Percentiles rank a stretch among this genome's conserved stretches.
Conservation (phyloP, 139 green algal species). For the Picochlorum costavermella region DNA sequence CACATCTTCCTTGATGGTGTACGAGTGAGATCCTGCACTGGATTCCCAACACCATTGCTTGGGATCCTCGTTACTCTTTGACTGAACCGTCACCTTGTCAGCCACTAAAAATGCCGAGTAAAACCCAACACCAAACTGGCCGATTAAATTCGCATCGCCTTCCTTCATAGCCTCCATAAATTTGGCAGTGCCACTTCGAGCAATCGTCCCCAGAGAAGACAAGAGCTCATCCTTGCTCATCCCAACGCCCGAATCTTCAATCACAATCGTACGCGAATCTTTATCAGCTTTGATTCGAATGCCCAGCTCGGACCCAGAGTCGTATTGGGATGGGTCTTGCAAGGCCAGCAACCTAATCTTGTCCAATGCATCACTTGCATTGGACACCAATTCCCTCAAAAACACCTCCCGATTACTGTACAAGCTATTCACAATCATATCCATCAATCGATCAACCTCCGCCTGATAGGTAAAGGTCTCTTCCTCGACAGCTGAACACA, state of each 20-base stretch:
- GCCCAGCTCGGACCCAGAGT: constrained; percentile 60
- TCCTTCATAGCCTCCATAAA: constrained; percentile 95
- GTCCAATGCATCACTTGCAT: constrained; percentile 92
- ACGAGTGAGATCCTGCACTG: constrained; percentile 73
- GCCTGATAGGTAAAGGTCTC: constrained; percentile 47
- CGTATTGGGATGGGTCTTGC: constrained; percentile 20
- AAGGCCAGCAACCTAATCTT: constrained; percentile 53
- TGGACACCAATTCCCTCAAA: constrained; percentile 85
- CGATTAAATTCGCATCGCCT: constrained; percentile 84
- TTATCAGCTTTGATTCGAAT: constrained; percentile 83
- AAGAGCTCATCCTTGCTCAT: constrained; percentile 93
- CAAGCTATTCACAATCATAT: constrained; percentile 98
- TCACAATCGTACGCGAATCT: constrained; percentile 76
- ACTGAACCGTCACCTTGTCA: constrained; percentile 73
- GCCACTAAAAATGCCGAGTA: constrained; percentile 93
- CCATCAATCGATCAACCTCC: constrained; percentile 89
- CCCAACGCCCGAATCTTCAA: constrained; percentile 92
- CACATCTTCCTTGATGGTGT: constrained; percentile 53
- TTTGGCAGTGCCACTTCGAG: constrained; percentile 88
- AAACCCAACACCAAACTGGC: constrained; percentile 97
- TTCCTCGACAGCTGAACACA: constrained; percentile 11
- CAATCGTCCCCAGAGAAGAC: constrained; percentile 91
- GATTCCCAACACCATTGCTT: constrained; percentile 87
- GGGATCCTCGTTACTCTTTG: constrained; percentile 62
- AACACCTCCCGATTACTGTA: constrained; percentile 95